Evolutionary conservation across 768 basidiomycete species (phyloP).

Genomic region (Phylloporus scabripes): DNA sequence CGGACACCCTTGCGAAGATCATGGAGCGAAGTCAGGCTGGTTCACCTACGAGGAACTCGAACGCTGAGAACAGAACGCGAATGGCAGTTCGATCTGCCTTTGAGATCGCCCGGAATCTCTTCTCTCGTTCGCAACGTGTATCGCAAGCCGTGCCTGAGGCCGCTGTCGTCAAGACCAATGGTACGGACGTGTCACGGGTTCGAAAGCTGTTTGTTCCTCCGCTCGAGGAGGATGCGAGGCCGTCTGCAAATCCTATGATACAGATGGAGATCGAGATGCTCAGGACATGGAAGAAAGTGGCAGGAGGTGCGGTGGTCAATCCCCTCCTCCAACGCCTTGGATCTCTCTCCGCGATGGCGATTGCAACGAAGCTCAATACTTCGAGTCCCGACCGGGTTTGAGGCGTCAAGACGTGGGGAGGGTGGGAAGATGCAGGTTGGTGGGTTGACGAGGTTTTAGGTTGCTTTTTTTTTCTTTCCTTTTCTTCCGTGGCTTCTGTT

Average conservation of each 20-base stretch:
- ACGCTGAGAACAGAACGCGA: not conserved
- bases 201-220: constrained; percentile 3
- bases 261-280: constrained; percentile 10
- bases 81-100: not conserved
- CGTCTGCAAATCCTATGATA: not conserved
- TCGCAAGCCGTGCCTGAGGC: not conserved
- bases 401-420: not conserved
- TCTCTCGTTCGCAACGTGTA: not conserved
- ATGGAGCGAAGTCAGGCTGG: not conserved
- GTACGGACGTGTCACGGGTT: not conserved
- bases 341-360: not conserved
- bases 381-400: not conserved
- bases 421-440: not conserved
- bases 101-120: too few relatives aligned
- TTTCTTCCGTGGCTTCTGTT: not conserved
- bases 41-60: not conserved
- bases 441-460: not conserved
- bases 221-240: constrained; percentile 1
- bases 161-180: not conserved
- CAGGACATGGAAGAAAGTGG: constrained; percentile 1
- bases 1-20: not conserved
- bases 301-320: not conserved
- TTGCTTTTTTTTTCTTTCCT: not conserved
- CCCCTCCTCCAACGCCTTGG: not conserved
- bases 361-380: not conserved